Percentiles rank a stretch among this genome's conserved stretches.
Conservation (phyloP, 2,329 filamentous ascomycete species). For the Aspergillus fumigatiaffinis region DNA sequence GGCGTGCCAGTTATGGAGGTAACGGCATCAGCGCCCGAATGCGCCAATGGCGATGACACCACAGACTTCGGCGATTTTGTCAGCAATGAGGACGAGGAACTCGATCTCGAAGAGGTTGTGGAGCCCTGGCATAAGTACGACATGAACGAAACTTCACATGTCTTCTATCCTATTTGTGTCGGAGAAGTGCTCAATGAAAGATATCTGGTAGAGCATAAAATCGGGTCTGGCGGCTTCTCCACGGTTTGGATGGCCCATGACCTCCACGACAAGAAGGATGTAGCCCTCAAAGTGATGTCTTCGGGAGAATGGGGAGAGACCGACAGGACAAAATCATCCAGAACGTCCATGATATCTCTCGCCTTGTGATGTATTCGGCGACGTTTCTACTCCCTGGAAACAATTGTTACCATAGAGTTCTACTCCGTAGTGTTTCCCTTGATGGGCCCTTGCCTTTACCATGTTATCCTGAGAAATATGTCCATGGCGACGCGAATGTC, state of each 20-base stretch:
- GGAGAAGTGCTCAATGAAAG: no score
- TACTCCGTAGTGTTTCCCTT: no score
- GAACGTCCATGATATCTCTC: conserved; percentile 14
- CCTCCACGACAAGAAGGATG: conserved; percentile 14
- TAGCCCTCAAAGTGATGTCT: conserved; percentile 23
- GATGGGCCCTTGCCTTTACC: no score
- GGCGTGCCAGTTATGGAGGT: no score
- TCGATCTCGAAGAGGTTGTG: conserved; percentile 14
- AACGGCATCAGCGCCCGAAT: background rate
- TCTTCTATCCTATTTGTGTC: conserved; percentile 17
- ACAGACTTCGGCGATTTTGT: conserved; percentile 14
- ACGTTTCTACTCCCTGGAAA: conserved; percentile 17
- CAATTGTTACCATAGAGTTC: no score
- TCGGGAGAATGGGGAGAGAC: conserved; percentile 13
- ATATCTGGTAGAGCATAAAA: conserved; percentile 23
- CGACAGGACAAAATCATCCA: conserved; percentile 21
- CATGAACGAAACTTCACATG: conserved; percentile 4
- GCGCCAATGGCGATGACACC: background rate
- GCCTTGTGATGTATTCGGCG: conserved; percentile 15
- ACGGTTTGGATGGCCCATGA: conserved; percentile 28
- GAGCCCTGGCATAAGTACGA: conserved; percentile 19
- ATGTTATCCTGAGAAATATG: background rate
- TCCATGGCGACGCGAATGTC: conserved; percentile 24
- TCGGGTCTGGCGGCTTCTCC: conserved; percentile 20
- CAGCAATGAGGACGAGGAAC: conserved; percentile 14